Evolutionary conservation across 352 stramenopile species (phyloP).

Genomic region (Plasmopara muralis): DNA sequence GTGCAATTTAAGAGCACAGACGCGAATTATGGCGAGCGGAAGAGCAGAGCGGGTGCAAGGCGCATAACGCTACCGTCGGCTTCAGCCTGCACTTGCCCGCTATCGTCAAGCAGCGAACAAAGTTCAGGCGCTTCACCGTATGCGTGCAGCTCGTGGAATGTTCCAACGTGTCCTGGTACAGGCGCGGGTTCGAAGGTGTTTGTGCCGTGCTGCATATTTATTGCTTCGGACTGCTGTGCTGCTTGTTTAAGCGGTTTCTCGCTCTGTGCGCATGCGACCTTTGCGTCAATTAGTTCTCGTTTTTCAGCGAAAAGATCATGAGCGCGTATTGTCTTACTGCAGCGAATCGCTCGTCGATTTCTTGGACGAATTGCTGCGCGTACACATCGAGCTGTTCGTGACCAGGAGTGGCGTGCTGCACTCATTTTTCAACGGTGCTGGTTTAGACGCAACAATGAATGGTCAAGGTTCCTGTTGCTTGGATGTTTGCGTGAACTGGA

Average conservation of each 20-base stretch:
- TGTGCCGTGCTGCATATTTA: no score
- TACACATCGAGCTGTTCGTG: no score
- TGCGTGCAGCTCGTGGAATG: no score
- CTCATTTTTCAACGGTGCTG: no score
- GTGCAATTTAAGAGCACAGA: conserved; percentile 34
- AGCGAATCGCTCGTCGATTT: conserved; percentile 17
- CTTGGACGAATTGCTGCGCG: no score
- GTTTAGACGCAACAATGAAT: conserved; percentile 62
- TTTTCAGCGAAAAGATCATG: no score
- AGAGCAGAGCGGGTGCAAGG: conserved; percentile 51
- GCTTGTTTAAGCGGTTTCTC: no score
- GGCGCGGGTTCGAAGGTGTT: no score
- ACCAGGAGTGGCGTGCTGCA: no score
- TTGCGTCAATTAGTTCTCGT: conserved; percentile 53
- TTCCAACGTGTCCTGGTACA: no score
- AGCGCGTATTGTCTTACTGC: conserved; percentile 4
- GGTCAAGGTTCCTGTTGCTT: conserved; percentile 76
- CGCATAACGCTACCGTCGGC: conserved; percentile 45
- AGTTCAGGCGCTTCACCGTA: conserved; percentile 48
- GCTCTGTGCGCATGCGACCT: conserved; percentile 35
- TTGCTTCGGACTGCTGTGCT: no score
- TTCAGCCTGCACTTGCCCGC: conserved; percentile 38
- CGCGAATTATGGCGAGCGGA: conserved; percentile 54
- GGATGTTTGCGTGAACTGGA: conserved; percentile 68
- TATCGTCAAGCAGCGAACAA: conserved; percentile 48